Percentiles rank a stretch among this genome's conserved stretches.
Evolutionary conservation across 2,329 filamentous ascomycete genomes (phyloP).

Genomic region (Pseudogymnoascus sp.): DNA sequence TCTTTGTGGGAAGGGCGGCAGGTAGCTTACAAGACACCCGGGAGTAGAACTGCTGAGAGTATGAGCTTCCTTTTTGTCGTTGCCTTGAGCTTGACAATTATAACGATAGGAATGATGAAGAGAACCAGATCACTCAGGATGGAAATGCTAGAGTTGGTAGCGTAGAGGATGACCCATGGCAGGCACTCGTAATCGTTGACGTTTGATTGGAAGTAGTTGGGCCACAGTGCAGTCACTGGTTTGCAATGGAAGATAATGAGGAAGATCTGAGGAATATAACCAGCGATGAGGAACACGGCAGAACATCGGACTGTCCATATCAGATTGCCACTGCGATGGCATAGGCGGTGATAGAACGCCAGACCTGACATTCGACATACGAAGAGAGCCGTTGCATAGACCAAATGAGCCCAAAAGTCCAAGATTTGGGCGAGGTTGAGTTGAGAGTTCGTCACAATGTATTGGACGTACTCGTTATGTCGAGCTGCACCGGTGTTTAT

Average conservation of each 20-base stretch:
- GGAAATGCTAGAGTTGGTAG: conserved; percentile 42
- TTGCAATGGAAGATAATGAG: conserved; percentile 44
- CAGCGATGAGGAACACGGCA: conserved; percentile 32
- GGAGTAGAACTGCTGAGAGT: conserved; percentile 40
- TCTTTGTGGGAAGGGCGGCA: background rate
- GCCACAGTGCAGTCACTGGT: conserved; percentile 44
- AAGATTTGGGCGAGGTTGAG: conserved; percentile 38
- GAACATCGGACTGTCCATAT: conserved; percentile 30
- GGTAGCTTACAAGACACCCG: conserved; percentile 24
- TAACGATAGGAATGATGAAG: conserved; percentile 41
- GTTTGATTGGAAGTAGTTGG: conserved; percentile 40
- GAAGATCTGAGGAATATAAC: conserved; percentile 40
- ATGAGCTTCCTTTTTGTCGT: conserved; percentile 40
- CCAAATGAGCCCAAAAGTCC: conserved; percentile 43
- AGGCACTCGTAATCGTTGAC: conserved; percentile 36
- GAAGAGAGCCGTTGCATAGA: conserved; percentile 43
- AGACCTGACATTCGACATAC: conserved; percentile 44
- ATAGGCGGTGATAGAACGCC: conserved; percentile 43
- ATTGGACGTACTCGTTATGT: conserved; percentile 38
- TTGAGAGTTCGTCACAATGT: conserved; percentile 36
- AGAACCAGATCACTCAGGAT: conserved; percentile 42
- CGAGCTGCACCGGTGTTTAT: conserved; percentile 41
- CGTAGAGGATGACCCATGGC: conserved; percentile 44
- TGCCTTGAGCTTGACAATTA: conserved; percentile 40
- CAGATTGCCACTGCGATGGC: conserved; percentile 32